Conservation (phyloP, 495 filamentous ascomycete genomes). For the Penicillium malachiteum region DNA sequence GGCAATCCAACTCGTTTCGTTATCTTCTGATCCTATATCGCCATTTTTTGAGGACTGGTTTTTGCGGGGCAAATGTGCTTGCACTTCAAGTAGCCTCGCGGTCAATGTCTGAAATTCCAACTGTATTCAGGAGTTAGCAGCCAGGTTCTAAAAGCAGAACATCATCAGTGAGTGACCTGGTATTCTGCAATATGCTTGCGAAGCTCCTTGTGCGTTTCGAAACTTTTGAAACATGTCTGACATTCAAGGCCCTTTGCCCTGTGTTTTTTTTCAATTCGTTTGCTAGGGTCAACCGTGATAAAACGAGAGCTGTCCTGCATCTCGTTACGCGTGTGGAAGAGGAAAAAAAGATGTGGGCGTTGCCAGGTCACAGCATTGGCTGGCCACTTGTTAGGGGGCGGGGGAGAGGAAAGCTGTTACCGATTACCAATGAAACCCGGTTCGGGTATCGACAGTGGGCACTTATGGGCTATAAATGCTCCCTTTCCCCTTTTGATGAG, state of each 20-base stretch:
- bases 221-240: background rate
- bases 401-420: too few relatives aligned
- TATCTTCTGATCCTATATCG: background rate
- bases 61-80: background rate
- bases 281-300: background rate
- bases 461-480: too few relatives aligned
- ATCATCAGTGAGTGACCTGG: background rate
- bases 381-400: too few relatives aligned
- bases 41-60: background rate
- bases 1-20: background rate
- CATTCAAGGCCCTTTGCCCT: background rate
- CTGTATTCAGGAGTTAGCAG: background rate
- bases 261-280: background rate
- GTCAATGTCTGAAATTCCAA: background rate
- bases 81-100: constrained; percentile 1
- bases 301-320: background rate
- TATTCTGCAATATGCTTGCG: background rate
- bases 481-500: too few relatives aligned
- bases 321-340: background rate
- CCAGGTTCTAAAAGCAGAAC: background rate
- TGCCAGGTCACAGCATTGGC: too few relatives aligned
- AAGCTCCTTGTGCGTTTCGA: background rate
- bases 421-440: too few relatives aligned
- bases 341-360: background rate
- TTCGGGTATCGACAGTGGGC: too few relatives aligned